Evolutionary conservation across 176 grass and related monocot genomes (phyloP), one percentile per base, ranked within the genome.

Genomic region (Microstegium vimineum): DNA sequence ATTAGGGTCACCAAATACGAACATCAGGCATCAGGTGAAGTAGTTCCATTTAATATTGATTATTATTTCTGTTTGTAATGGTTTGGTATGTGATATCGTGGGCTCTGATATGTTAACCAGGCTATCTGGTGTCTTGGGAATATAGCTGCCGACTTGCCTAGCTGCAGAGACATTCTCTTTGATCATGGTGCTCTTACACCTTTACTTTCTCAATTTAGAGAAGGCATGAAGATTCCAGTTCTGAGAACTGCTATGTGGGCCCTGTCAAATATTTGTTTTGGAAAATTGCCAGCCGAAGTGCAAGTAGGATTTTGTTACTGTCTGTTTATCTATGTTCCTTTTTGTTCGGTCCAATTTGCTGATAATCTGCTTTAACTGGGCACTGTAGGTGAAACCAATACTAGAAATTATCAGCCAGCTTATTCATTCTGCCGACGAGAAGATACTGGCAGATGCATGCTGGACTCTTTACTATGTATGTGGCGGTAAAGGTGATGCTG

Each of bases 191-290:
- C 71, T 71, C 38, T 97, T 47, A 61, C 49, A 0, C 87, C 88
- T 5, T 78, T 97, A 76, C 78, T 91, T 20, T 76, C 85, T 84
- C 88, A 85, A 76, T 90, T 97, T 81, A 92, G 85, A 78, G 90
- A 92, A 77, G 80, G 64, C 67, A 87, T 86, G 85, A 94, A 81
- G 84, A 85, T 92, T 85, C 84, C 94, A 82, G 89, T 90, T 81
- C 81, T 94, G 36, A 97, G 90, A 81, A 94, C 82, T 82, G 88
- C 92, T 68, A 92, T 90, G 49, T 94, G 94, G 92, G 81, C 88
- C 71, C 76, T 97, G 49, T 81, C 90, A 77, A 94, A 92, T 76
- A 75, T 97, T 87, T 97, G 94, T 70, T 87, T 87, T 63, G 81
- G 92, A 62, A 92, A 89, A 79, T 73, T 94, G 46, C 88, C 90